A percentile compares a stretch with the other conserved stretches of the same genome.
phyloP scores from a whole-genome alignment of 2,329 filamentous ascomycete genomes.

The Rhynchosporium secalis region DNA sequence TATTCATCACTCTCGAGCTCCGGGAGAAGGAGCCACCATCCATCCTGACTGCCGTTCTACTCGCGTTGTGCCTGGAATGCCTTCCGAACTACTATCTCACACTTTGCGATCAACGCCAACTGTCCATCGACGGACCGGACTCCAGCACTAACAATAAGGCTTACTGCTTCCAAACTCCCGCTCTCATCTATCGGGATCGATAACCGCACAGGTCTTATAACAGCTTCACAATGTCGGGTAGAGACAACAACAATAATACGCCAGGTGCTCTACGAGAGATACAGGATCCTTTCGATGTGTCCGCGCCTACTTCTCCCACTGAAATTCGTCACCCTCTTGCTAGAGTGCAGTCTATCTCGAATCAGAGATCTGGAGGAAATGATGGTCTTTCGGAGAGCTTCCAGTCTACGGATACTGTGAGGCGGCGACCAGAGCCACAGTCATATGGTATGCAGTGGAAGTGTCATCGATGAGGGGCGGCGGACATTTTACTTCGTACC shows the following conservation, averaged over 20 bases:
- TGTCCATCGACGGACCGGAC: constrained; percentile 11
- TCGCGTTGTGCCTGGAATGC: constrained; percentile 19
- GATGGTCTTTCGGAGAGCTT: constrained; percentile 54
- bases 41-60: not conserved
- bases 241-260: constrained; percentile 10
- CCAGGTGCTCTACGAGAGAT: constrained; percentile 20
- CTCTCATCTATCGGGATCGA: constrained; percentile 2
- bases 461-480: not conserved
- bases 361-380: constrained; percentile 41
- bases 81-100: constrained; percentile 9
- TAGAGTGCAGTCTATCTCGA: constrained; percentile 31
- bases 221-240: constrained; percentile 10
- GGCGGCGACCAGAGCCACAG: constrained; percentile 52
- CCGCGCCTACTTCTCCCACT: constrained; percentile 48
- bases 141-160: constrained; percentile 1
- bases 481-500: constrained; percentile 1
- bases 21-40: not conserved
- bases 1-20: not conserved
- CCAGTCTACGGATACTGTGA: constrained; percentile 60
- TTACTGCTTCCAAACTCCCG: not conserved
- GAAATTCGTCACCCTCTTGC: constrained; percentile 48
- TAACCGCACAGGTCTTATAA: constrained; percentile 1
- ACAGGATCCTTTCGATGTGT: constrained; percentile 32
- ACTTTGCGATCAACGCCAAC: constrained; percentile 14
- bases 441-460: constrained; percentile 53